These are phyloP conservation scores for Eucalyptus curtisii DNA, from an alignment of 345 rosid genomes.

Conservation along the genomic window DNA sequence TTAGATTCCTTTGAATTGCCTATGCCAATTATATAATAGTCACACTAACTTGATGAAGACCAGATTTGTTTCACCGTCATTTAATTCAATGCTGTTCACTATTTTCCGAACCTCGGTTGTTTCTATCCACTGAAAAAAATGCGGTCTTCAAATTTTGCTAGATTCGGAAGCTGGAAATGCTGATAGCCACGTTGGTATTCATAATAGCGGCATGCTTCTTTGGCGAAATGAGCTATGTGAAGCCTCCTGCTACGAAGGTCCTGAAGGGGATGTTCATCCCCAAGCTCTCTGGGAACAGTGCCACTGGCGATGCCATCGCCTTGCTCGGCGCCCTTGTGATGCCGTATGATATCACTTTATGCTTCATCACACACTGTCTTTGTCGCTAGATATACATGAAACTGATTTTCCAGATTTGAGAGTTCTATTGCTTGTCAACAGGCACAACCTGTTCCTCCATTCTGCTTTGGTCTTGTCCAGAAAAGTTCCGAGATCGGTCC, in stretches of 20 bases:
- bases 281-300: conserved; percentile 15
- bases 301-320: conserved; percentile 32
- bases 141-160: background rate
- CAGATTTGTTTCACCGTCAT: background rate
- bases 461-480: conserved; percentile 31
- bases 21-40: background rate
- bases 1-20: background rate
- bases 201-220: conserved; percentile 30
- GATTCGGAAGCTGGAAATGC: conserved; percentile 23
- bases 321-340: conserved; percentile 30
- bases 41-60: background rate
- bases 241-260: conserved; percentile 16
- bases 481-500: background rate
- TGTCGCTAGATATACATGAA: background rate
- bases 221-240: conserved; percentile 23
- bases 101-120: background rate
- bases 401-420: background rate
- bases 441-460: conserved; percentile 37
- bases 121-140: background rate
- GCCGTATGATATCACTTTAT: conserved; percentile 10
- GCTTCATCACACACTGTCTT: background rate
- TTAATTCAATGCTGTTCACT: background rate
- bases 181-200: conserved; percentile 21
- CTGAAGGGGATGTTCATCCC: conserved; percentile 26
- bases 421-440: background rate